Evolutionary conservation across 495 filamentous ascomycete species (phyloP).

Genomic region (Parathielavia hyrcaniae): DNA sequence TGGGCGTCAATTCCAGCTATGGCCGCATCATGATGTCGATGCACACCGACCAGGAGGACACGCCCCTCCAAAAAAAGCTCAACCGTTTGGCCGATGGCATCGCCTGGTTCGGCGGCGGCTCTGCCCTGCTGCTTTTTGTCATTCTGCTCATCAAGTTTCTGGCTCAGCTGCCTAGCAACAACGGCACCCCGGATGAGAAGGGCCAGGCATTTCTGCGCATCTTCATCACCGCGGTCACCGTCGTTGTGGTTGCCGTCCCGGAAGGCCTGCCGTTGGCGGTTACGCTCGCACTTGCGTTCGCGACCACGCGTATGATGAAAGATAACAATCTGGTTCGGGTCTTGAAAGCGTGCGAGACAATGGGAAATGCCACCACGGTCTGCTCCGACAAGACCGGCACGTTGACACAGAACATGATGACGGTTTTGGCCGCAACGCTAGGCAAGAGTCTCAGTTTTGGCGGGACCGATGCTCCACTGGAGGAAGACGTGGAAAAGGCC

Average conservation of each 20-base stretch:
- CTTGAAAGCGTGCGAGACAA: slow-evolving; percentile 88
- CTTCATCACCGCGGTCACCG: slow-evolving; percentile 92
- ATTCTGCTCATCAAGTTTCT: slow-evolving; percentile 89
- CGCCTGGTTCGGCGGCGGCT: slow-evolving; percentile 78
- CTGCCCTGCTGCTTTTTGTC: slow-evolving; percentile 77
- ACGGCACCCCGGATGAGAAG: slow-evolving; percentile 58
- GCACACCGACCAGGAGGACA: slow-evolving; percentile 81
- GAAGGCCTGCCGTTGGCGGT: slow-evolving; percentile 91
- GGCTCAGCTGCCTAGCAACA: slow-evolving; percentile 51
- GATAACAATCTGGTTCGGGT: slow-evolving; percentile 92
- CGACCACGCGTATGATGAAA: slow-evolving; percentile 89
- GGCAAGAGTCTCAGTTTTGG: slow-evolving; percentile 64
- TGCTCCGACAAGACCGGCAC: slow-evolving; percentile 98
- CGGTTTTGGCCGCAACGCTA: slow-evolving; percentile 70
- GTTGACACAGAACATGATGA: slow-evolving; percentile 91
- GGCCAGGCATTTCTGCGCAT: slow-evolving; percentile 84
- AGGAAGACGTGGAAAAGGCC: slow-evolving; percentile 18
- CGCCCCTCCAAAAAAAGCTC: slow-evolving; percentile 85
- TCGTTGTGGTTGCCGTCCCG: slow-evolving; percentile 96
- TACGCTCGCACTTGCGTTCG: slow-evolving; percentile 90
- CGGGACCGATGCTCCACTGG: slow-evolving; percentile 32
- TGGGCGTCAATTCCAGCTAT: slow-evolving; percentile 77
- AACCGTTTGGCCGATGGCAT: slow-evolving; percentile 85
- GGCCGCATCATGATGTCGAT: slow-evolving; percentile 94
- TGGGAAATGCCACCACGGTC: slow-evolving; percentile 94